Evolutionary conservation across 2,329 filamentous ascomycete species (phyloP), one percentile per base, ranked within the genome.

Genomic region (Exophiala phaeomuriformis): DNA sequence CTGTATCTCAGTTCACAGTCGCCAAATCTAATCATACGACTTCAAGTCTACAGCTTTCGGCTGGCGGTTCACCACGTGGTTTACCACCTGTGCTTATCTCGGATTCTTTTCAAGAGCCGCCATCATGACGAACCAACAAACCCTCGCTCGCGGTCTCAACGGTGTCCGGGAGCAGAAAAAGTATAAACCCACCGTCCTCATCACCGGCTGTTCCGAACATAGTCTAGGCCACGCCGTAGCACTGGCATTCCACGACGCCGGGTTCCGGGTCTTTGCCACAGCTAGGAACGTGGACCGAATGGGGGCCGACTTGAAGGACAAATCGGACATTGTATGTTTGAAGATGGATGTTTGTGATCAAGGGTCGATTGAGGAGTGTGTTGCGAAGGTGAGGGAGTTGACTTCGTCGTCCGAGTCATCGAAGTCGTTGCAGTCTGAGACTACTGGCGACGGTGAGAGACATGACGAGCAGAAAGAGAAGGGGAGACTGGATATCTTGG

Each of bases 211-310:
- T 42, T 53, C 50, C 9, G 19, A 45, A 6, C 33, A 43, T 30
- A 69, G 71, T 3, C 65, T 74, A n/a, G 71, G 71, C 28, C 59
- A 63, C n/a, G 66, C 68, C 2, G 59, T 74, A 1, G 71, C 62
- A 3, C 55, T 64, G 36, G 61, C 56, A 4, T 71, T 73, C 52
- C 66, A 68, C 29, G 52, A 55, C 3, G 60, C 57, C 6, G 68
- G 67, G 4, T 60, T 66, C 28, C 64, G 63, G 3, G 70, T 75
- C 42, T 70, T 70, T 52, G 71, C 69, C 1, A 70, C 70, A 0
- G 65, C 65, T 1, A 68, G 71, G 4, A 62, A 63, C 46, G 29
- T 32, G 3, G 37, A 32, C 7, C 71, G 70, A 46, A 66, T 70
- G 51, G 62, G 62, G 1, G 45, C 51, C 2, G 19, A 19, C 47